phyloP scores from a whole-genome alignment of 2,329 filamentous ascomycete species.

The Aspergillus fischeri region DNA sequence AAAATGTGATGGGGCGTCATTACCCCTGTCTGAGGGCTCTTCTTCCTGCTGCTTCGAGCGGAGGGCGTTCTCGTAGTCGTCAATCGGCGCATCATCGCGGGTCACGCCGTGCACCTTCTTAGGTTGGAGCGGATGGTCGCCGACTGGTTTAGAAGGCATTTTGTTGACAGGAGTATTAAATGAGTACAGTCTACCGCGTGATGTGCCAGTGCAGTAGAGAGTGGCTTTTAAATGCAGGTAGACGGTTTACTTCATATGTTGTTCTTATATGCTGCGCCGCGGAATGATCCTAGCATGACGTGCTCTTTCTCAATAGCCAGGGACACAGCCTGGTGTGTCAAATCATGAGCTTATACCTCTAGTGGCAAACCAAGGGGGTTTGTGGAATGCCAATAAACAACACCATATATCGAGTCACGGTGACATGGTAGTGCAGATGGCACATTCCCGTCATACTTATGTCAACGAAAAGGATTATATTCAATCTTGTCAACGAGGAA shows the following conservation, averaged over 20 bases:
- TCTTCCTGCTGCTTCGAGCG: constrained; percentile 1
- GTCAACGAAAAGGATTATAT: background rate
- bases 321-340: background rate
- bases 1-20: background rate
- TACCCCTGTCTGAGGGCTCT: background rate
- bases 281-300: background rate
- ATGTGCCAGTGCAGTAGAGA: background rate
- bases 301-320: background rate
- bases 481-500: no score
- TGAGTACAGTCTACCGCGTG: background rate
- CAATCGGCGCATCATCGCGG: background rate
- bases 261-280: background rate
- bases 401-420: background rate
- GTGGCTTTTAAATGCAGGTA: background rate
- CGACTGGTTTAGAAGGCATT: background rate
- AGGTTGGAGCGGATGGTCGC: background rate
- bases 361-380: no score
- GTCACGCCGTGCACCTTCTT: background rate
- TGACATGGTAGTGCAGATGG: background rate
- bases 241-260: background rate
- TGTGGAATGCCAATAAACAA: no score
- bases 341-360: background rate
- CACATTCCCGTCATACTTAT: background rate
- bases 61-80: background rate
- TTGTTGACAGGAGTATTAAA: background rate